phyloP scores from a whole-genome alignment of 345 rosid species.

The Moricandia moricandioides region DNA sequence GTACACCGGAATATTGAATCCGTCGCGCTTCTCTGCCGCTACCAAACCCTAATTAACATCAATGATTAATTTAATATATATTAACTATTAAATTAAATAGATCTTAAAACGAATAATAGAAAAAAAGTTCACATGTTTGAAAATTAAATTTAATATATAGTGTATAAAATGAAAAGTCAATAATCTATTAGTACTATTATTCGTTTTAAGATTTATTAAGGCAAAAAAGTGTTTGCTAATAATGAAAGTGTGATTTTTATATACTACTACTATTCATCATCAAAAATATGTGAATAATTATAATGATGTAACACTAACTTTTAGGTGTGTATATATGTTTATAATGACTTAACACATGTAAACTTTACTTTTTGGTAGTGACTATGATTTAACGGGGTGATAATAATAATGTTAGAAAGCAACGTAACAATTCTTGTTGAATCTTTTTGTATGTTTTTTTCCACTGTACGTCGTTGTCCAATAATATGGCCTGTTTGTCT shows the following conservation, averaged over 20 bases:
- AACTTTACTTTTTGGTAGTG: conserved; percentile 6
- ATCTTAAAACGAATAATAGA: too few species aligned
- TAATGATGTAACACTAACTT: not conserved
- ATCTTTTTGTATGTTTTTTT: conserved; percentile 5
- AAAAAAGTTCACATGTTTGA: too few species aligned
- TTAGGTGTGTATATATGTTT: conserved; percentile 1
- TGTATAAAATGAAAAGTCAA: too few species aligned
- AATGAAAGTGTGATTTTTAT: not conserved
- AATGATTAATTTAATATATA: too few species aligned
- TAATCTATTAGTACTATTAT: too few species aligned
- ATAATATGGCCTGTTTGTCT: conserved; percentile 30
- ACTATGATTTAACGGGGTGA: conserved; percentile 17
- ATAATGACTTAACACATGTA: conserved; percentile 14
- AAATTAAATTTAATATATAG: too few species aligned
- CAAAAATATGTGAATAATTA: not conserved
- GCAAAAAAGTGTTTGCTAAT: not conserved
- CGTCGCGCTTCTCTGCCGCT: conserved; percentile 66
- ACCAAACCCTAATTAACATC: conserved; percentile 61
- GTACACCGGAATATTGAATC: conserved; percentile 88
- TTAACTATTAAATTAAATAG: too few species aligned
- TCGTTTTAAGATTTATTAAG: too few species aligned
- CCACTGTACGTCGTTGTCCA: conserved; percentile 3
- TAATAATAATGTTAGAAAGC: conserved; percentile 26
- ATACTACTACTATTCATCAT: not conserved
- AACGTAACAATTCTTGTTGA: conserved; percentile 16